Conservation (phyloP, 2,329 filamentous ascomycete species). For the Fusarium torreyae region DNA sequence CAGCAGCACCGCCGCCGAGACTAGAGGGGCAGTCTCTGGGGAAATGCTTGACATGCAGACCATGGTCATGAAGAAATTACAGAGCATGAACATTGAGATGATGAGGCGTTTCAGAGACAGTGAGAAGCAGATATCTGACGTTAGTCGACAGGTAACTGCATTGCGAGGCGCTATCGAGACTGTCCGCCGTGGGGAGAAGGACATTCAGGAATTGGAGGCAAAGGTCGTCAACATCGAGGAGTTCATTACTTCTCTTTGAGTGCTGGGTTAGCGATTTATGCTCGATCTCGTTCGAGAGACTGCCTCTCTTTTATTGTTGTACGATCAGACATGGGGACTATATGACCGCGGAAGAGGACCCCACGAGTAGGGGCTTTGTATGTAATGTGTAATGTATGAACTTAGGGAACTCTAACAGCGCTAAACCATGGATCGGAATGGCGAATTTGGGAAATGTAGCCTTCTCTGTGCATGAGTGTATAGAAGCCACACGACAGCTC, state of each 20-base stretch:
- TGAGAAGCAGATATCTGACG: neutral
- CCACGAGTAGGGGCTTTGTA: neutral
- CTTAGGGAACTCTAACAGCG: neutral
- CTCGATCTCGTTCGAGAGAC: neutral
- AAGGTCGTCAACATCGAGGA: constrained; percentile 2
- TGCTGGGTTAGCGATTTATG: too few relatives aligned
- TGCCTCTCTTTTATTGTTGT: neutral
- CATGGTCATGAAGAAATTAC: neutral
- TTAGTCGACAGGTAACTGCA: neutral
- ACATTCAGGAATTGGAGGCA: neutral
- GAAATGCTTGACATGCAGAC: neutral
- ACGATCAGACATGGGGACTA: too few relatives aligned
- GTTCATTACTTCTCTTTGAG: constrained; percentile 10
- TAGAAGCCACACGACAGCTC: neutral
- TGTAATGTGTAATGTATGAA: neutral
- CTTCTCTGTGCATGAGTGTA: neutral
- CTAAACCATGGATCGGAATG: too few relatives aligned
- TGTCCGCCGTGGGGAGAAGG: neutral
- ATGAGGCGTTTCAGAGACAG: neutral
- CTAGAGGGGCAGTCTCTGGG: neutral
- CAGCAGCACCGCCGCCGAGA: neutral
- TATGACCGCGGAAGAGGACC: too few relatives aligned
- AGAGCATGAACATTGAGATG: neutral
- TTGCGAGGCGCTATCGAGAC: neutral
- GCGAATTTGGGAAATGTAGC: neutral